phyloP scores from a whole-genome alignment of 345 rosid species.

The Litchi chinensis region DNA sequence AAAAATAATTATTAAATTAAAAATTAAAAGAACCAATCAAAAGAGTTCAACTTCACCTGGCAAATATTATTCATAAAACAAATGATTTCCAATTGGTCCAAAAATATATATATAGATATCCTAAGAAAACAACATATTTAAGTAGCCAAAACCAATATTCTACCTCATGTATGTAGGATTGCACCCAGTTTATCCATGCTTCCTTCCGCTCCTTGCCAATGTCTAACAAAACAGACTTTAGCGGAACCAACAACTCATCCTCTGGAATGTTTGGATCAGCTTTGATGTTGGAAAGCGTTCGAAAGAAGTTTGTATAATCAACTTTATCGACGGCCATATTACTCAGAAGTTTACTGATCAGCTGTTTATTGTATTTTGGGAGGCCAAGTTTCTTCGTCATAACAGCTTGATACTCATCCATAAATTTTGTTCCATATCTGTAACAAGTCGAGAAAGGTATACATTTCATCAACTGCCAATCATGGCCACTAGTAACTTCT shows the following conservation, averaged over 20 bases:
- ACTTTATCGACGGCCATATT: constrained; percentile 98
- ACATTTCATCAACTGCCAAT: constrained; percentile 2
- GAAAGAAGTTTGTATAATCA: constrained; percentile 94
- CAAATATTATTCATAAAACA: too few relatives aligned
- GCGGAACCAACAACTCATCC: constrained; percentile 65
- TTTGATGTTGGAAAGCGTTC: constrained; percentile 76
- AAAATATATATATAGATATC: background rate
- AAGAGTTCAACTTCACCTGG: background rate
- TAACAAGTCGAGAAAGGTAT: constrained; percentile 22
- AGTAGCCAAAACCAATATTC: background rate
- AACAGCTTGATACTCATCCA: constrained; percentile 94
- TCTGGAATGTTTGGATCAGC: constrained; percentile 64
- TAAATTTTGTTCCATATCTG: constrained; percentile 92
- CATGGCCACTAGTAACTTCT: background rate
- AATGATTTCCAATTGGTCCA: background rate
- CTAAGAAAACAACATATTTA: background rate
- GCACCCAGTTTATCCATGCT: constrained; percentile 92
- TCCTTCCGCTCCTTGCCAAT: constrained; percentile 95
- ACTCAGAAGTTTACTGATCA: constrained; percentile 76
- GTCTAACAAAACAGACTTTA: constrained; percentile 87
- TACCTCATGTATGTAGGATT: constrained; percentile 88
- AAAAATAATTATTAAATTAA: too few relatives aligned
- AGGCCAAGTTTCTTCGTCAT: constrained; percentile 93
- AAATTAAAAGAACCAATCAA: background rate
- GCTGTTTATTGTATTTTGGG: constrained; percentile 84